Base-by-base conservation (phyloP, 306 rosid species). In the Malus orientalis region DNA sequence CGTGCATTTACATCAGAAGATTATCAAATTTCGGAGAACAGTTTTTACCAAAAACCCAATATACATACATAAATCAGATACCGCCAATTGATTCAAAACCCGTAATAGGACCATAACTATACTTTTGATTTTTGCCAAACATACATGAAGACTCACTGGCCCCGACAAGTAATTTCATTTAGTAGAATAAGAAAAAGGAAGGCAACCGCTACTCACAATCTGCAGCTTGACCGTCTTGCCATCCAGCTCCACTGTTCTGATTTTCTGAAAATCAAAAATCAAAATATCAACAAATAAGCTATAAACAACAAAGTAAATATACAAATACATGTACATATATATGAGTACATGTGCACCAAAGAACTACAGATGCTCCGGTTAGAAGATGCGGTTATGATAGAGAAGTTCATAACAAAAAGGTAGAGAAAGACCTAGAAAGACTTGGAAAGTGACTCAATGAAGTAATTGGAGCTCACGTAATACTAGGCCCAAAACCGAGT, bases 151-250 rank as follows among this genome's bases (percentile, higher is more conserved):
- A 63, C 42, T 14, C 33, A 15, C 19, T 63, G n/a, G 2, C 23
- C 68, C 69, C 70, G 11, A 66, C 30, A 47, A 18, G 36, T 53
- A 70, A 40, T 7, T 20, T 1, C 19, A 12, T 22, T 1, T 45
- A 9, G 51, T 23, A 18, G 14, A 18, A 64, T 11, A 2, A 14
- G 22, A 16, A 2, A 33, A 29, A 30, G 4, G 14, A 74, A 49
- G 42, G 47, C 42, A 70, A 22, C 72, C 45, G 12, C 11, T 30
- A 83, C 91, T 92, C 86, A 95, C 98, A 95, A 95, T 95, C 87
- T 95, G 98, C 67, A 95, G 95, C 88, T 95, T 95, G 68, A 85
- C 81, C 40, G 96, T 92, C 89, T 95, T 95, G 25, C 98, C 98
- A 83, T 92, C 91, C 59, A 81, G 85, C 81, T 89, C 96, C 77